Conservation (phyloP, 106 monocot species). For the Dioscorea zingiberensis region DNA sequence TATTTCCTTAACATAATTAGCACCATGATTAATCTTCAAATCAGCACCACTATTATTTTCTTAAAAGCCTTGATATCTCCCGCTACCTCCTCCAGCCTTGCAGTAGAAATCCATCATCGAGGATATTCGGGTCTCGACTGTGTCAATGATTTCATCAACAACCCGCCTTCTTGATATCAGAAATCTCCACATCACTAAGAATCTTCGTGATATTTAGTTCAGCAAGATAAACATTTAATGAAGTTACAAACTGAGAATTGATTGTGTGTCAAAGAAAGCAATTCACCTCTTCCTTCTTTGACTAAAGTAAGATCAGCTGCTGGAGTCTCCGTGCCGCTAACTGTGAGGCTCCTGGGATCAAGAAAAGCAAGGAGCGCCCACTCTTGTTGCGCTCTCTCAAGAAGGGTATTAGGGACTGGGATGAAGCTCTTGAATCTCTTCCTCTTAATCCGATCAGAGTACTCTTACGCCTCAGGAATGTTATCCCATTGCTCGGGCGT, state of each 20-base stretch:
- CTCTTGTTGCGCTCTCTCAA: slow-evolving; percentile 96
- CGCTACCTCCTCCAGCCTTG: slow-evolving; percentile 91
- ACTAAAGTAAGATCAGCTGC: slow-evolving; percentile 93
- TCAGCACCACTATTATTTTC: too few relatives aligned
- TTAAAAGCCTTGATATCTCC: slow-evolving; percentile 84
- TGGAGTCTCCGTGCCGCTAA: slow-evolving; percentile 86
- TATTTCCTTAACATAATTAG: too few relatives aligned
- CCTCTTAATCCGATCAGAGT: slow-evolving; percentile 83
- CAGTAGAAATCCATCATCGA: slow-evolving; percentile 94
- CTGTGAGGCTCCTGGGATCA: slow-evolving; percentile 82
- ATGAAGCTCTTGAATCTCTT: slow-evolving; percentile 98
- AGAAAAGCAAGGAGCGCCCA: slow-evolving; percentile 82
- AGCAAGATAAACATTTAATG: slow-evolving; percentile 87
- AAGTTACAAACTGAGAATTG: slow-evolving; percentile 88
- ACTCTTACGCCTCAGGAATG: slow-evolving; percentile 94
- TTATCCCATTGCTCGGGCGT: slow-evolving; percentile 80
- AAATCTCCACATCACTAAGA: slow-evolving; percentile 93
- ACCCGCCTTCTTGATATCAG: slow-evolving; percentile 97
- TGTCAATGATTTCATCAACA: slow-evolving; percentile 85
- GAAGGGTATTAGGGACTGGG: slow-evolving; percentile 83
- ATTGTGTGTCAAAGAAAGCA: slow-evolving; percentile 83
- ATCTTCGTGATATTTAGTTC: slow-evolving; percentile 99
- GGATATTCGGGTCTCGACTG: slow-evolving; percentile 96
- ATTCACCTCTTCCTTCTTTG: slow-evolving; percentile 90
- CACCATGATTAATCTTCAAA: too few relatives aligned